Evolutionary conservation across 345 rosid species (phyloP), one percentile per base, ranked within the genome.

Genomic region (Aquilaria sinensis): DNA sequence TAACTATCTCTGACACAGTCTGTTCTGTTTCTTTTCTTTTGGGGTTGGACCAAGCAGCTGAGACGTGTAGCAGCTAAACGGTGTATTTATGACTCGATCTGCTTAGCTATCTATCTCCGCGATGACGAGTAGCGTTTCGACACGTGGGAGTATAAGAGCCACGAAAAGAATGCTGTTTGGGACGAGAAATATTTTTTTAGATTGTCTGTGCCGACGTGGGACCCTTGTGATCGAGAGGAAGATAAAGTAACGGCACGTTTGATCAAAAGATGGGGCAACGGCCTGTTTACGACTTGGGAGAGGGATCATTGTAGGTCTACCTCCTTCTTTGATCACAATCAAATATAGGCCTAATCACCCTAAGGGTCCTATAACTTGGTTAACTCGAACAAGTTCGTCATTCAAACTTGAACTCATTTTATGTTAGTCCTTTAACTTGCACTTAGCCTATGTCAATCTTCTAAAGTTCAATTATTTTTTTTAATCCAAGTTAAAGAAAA

Each of bases 151-250:
- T 0, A 1, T 49, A 2, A 2, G 14, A 31, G 70, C 89, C 94
- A 78, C 71, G 70, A 6, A 67, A 78, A 66, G 31, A 37, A n/a
- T 16, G 48, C 12, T 33, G 29, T 33, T 41, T 34, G 13, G 6
- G 5, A 10, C 31, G 23, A 65, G 50, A 66, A 14, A 30, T 14
- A 29, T 12, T 48, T 71, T 60, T 30, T 2, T 37, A 37, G 43
- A 55, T 66, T 70, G 86, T 74, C 81, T 70, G 72, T 78, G 81
- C 80, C 79, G 78, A 78, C 81, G 68, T 67, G 72, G 83, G 75
- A 51, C 78, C 80, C 56, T 2, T 3, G 0, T 5, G 16, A 7
- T 6, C n/a, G 2, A 8, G 58, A 12, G 62, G 3, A 41, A 43
- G 56, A 9, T 31, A 29, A 14, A 64, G 4, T 31, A 54, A 57